Base-by-base conservation (phyloP, 768 basidiomycete genomes). In the Rhodosporidiobolus sp. region DNA sequence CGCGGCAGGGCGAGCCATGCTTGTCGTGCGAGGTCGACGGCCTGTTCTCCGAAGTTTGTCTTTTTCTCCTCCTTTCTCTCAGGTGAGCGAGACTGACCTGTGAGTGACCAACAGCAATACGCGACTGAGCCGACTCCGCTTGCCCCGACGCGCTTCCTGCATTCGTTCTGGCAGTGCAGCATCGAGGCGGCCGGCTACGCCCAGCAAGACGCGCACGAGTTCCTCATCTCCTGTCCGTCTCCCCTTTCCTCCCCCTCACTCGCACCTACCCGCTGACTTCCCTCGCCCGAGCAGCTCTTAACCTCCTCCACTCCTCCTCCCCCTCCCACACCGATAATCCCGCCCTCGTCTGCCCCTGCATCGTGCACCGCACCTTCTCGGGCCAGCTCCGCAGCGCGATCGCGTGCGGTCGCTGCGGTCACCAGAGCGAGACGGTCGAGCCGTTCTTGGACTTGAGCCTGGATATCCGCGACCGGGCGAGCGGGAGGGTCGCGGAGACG, bases 201-300 rank as follows among this genome's bases (percentile, higher is more conserved):
- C 0, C 95, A 98, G 80, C 95, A 95, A 78, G 94, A 97, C 72
- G 91, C 92, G 4, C 92, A 94, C 83, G 89, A 92, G 80, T 90
- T 88, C 79, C 90, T 92, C 80, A 90, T 92, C 38, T 85, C 88
- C 26, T 43, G 69, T 67, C 10, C 59, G 65, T 45, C 35, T 9
- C 32, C 17, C 26, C 17, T 32, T 32, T 22, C 1, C 65, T 30
- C 61, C 19, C 22, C 11, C 24, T 43, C 38, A 0, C 1, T 35
- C 35, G 28, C 3, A 12, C 20, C n/a, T n/a, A n/a, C n/a, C n/a
- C 2, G 9, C 46, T 58, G 20, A 38, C 22, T 12, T 2, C 12
- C 11, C 48, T 34, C n/a, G 1, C 35, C 43, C 28, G 0, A 45
- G 8, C 63, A 76, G 86, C 88, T 0, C 83, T 97, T 34, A 94